phyloP scores from a whole-genome alignment of 768 basidiomycete species.

The Suillus alpinus region DNA sequence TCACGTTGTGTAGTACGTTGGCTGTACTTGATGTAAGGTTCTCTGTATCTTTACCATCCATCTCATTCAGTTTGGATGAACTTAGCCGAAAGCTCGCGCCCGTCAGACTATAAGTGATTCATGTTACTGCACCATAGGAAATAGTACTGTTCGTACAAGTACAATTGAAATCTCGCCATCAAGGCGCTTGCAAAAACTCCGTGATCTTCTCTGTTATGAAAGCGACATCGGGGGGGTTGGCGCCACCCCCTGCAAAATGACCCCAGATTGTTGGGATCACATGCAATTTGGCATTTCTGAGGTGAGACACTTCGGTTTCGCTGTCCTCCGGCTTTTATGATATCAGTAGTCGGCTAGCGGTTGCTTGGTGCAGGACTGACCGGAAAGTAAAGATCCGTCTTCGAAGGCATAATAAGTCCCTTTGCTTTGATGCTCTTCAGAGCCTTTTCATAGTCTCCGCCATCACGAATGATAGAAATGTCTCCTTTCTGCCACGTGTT shows the following conservation, averaged over 20 bases:
- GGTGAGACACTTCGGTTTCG: slow-evolving; percentile 41
- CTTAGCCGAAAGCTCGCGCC: no score
- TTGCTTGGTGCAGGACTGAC: slow-evolving; percentile 23
- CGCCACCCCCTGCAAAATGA: slow-evolving; percentile 50
- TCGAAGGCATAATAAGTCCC: slow-evolving; percentile 57
- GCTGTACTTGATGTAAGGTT: no score
- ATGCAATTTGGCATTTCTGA: slow-evolving; percentile 43
- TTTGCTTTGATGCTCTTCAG: slow-evolving; percentile 46
- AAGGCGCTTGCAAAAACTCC: slow-evolving; percentile 37
- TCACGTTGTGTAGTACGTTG: no score
- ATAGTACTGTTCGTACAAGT: background rate
- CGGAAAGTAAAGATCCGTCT: slow-evolving; percentile 59
- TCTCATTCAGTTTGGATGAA: no score
- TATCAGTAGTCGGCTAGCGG: background rate
- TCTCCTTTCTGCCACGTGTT: slow-evolving; percentile 53
- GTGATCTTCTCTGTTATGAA: slow-evolving; percentile 42
- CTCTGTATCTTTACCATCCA: no score
- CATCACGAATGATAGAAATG: slow-evolving; percentile 43
- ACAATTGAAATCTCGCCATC: background rate
- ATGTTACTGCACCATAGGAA: no score
- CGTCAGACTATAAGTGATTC: no score
- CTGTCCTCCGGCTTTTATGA: slow-evolving; percentile 52
- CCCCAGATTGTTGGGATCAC: slow-evolving; percentile 58
- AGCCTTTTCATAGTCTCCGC: slow-evolving; percentile 40
- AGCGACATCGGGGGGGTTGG: slow-evolving; percentile 35